Percentiles rank a stretch among this genome's conserved stretches.
Conservation (phyloP, 139 green algal genomes). For the Tetraselmis striata region DNA sequence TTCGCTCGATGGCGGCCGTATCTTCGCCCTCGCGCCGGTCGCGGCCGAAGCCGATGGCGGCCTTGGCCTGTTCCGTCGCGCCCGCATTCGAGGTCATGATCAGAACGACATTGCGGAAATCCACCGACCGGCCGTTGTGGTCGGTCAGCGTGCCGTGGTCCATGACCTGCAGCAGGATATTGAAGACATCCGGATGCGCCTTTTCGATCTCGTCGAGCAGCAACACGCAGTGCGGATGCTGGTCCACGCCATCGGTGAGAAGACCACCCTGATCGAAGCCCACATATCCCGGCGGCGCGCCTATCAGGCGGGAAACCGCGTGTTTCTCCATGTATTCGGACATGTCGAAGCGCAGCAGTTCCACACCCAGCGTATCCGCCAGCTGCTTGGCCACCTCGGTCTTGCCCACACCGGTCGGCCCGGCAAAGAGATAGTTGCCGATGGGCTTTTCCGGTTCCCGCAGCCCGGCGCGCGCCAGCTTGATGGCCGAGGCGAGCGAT, state of each 20-base stretch:
- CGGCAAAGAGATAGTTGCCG: constrained; percentile 65
- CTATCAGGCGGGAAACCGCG: constrained; percentile 99
- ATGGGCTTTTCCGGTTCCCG: constrained; percentile 99
- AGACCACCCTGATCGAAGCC: constrained; percentile 98
- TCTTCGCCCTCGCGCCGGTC: constrained; percentile 27
- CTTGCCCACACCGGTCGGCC: constrained; percentile 85
- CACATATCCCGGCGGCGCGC: constrained; percentile 95
- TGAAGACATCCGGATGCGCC: constrained; percentile 99
- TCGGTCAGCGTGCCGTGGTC: neutral
- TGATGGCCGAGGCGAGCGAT: constrained; percentile 84
- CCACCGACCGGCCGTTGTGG: constrained; percentile 42
- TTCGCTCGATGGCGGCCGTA: constrained; percentile 88
- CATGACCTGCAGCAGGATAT: constrained; percentile 98
- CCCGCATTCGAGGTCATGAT: constrained; percentile 17
- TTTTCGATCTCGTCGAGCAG: constrained; percentile 99
- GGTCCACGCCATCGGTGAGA: constrained; percentile 79
- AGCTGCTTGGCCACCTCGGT: constrained; percentile 93
- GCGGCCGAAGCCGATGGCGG: constrained; percentile 74
- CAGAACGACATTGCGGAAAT: neutral
- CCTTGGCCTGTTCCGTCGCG: constrained; percentile 79
- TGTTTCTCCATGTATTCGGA: constrained; percentile 99
- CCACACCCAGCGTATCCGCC: neutral
- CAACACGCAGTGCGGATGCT: constrained; percentile 94
- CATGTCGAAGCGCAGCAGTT: constrained; percentile 95
- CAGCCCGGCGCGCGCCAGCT: constrained; percentile 89